These are phyloP conservation scores for Entophlyctis helioformis DNA, from an alignment of 192 early-diverging fungal species.

Conservation along the genomic window DNA sequence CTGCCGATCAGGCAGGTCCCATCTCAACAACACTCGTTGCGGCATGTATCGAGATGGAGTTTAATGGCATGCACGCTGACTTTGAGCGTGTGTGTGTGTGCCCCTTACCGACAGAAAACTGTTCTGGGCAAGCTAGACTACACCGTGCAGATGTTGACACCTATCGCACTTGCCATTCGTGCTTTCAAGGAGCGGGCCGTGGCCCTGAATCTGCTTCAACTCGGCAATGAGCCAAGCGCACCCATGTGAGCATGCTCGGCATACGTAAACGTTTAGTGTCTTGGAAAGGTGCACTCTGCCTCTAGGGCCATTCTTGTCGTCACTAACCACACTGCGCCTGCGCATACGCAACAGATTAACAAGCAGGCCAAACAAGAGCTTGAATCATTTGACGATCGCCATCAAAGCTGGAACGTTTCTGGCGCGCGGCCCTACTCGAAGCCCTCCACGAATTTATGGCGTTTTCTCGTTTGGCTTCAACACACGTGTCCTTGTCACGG, in stretches of 20 bases:
- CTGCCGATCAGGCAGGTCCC: not conserved
- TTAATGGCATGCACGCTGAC: too few relatives aligned
- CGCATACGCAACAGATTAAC: not conserved
- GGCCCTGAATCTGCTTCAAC: conserved; percentile 28
- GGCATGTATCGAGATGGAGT: not conserved
- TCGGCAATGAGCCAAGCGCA: conserved; percentile 5
- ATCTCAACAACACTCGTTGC: not conserved
- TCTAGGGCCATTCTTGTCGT: not conserved
- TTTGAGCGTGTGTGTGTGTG: too few relatives aligned
- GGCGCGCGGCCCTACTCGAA: too few relatives aligned
- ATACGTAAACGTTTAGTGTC: too few relatives aligned
- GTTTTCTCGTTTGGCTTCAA: too few relatives aligned
- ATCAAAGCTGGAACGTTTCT: too few relatives aligned
- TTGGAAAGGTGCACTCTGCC: not conserved
- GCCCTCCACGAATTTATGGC: too few relatives aligned
- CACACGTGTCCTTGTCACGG: too few relatives aligned
- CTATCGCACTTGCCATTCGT: conserved; percentile 37
- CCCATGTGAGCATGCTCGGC: too few relatives aligned
- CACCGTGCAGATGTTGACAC: conserved; percentile 22
- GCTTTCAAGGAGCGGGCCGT: conserved; percentile 37
- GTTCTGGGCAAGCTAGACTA: conserved; percentile 41
- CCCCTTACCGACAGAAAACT: conserved; percentile 16
- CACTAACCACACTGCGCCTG: not conserved
- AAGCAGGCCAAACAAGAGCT: too few relatives aligned
- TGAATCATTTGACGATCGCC: too few relatives aligned